Conservation (phyloP, 2,329 filamentous ascomycete genomes). For the Ramichloridium luteum region DNA sequence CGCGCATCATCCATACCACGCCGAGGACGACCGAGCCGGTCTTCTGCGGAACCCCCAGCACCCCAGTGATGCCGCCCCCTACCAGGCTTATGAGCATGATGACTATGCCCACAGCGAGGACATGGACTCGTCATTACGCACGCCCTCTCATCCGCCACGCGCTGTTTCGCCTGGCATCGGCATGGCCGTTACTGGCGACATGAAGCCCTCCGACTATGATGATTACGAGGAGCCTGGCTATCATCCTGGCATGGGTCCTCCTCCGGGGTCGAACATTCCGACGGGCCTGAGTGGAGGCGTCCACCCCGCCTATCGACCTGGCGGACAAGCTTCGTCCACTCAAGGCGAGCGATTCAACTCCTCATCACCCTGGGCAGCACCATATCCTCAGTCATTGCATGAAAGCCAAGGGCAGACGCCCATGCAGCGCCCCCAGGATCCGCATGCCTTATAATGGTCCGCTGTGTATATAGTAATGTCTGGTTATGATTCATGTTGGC, state of each 20-base stretch:
- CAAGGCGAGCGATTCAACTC: slow-evolving; percentile 2
- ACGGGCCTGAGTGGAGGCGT: slow-evolving; percentile 7
- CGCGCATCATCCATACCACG: neutral
- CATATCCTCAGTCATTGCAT: too few species aligned
- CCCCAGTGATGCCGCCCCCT: slow-evolving; percentile 5
- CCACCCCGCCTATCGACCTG: slow-evolving; percentile 9
- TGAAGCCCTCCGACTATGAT: slow-evolving; percentile 9
- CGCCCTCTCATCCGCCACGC: slow-evolving; percentile 1
- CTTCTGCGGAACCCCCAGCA: slow-evolving; percentile 15
- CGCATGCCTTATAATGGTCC: too few species aligned
- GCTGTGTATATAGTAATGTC: too few species aligned
- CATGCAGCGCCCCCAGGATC: too few species aligned
- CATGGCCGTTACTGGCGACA: slow-evolving; percentile 5
- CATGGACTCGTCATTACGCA: slow-evolving; percentile 3
- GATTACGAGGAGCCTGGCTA: slow-evolving; percentile 11
- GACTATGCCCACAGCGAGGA: slow-evolving; percentile 4
- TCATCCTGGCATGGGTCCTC: slow-evolving; percentile 16
- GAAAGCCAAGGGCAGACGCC: too few species aligned
- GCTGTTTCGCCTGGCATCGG: slow-evolving; percentile 3
- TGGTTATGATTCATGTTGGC: too few species aligned
- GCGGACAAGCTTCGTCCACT: neutral
- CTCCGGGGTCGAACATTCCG: slow-evolving; percentile 6
- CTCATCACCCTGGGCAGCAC: slow-evolving; percentile 5
- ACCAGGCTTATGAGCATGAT: slow-evolving; percentile 10
- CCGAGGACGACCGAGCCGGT: slow-evolving; percentile 20